Conservation (phyloP, 2,329 filamentous ascomycete genomes). For the Claviceps sp. region DNA sequence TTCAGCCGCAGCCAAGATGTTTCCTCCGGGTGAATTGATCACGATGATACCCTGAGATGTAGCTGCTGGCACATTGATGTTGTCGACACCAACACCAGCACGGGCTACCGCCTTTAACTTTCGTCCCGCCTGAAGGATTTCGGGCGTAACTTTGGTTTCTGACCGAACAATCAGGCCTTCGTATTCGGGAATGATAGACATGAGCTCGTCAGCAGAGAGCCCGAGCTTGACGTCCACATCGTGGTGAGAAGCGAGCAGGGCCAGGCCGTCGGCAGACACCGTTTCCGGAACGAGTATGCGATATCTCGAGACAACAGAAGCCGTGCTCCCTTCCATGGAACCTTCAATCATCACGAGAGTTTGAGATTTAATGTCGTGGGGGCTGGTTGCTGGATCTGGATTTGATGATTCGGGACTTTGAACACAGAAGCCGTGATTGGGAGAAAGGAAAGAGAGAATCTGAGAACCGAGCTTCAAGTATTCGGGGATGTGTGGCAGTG, state of each 20-base stretch:
- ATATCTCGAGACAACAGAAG: constrained; percentile 12
- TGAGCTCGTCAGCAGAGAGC: constrained; percentile 48
- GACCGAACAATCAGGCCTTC: constrained; percentile 69
- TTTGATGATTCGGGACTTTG: too few relatives aligned
- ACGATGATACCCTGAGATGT: constrained; percentile 65
- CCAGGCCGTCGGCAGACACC: constrained; percentile 64
- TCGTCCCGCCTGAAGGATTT: constrained; percentile 50
- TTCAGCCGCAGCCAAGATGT: constrained; percentile 69
- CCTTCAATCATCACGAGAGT: constrained; percentile 14
- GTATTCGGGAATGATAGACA: constrained; percentile 55
- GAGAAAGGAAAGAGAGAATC: background rate
- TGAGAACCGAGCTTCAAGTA: background rate
- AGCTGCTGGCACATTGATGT: constrained; percentile 62
- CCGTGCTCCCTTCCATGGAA: constrained; percentile 8
- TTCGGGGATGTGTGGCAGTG: background rate
- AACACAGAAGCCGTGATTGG: background rate
- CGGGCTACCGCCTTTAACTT: constrained; percentile 66
- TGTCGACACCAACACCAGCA: constrained; percentile 72
- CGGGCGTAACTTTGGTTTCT: constrained; percentile 65
- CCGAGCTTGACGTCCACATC: constrained; percentile 56
- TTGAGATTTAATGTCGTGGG: background rate
- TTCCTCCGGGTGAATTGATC: constrained; percentile 66
- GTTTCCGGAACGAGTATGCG: constrained; percentile 66
- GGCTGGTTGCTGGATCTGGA: too few relatives aligned
- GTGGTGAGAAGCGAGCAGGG: constrained; percentile 50